Evolutionary conservation across 495 filamentous ascomycete genomes (phyloP), one percentile per base, ranked within the genome.

Genomic region (Pyrenula aspistea): DNA sequence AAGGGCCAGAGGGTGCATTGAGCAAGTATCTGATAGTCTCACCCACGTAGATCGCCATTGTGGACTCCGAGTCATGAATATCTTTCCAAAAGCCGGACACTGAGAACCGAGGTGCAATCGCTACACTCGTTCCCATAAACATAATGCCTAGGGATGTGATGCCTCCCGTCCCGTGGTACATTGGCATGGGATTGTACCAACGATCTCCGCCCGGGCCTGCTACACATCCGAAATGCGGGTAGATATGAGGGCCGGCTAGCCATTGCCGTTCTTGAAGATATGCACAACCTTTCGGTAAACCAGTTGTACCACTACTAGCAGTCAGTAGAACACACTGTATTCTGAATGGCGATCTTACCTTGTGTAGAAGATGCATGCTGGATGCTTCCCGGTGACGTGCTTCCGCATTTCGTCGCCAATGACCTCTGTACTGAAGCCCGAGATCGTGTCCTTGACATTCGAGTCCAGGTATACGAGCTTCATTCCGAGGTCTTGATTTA

Each of bases 11-110:
- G 0, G 86, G 85, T 11, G 80, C 77, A 0, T 86, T 81, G 15
- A 93, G 78, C 1, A 93, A 76, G 55, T 91, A 93, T 2, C 87
- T 75, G 23, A 86, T 79, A 0, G 84, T 88, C 66, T 93, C 87
- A 60, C 88, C 87, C n/a, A 93, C 88, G 62, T 93, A 93, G 11
- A 86, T 80, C 65, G 91, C 87, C 56, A 79, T 72, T 1, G 85
- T 91, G 2, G 86, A 77, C 15, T 76, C 66, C 0, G 81, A 84
- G 59, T 86, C 84, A 22, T 82, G 79, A 24, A 90, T 69, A 53
- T 93, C 88, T 12, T 70, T 66, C 88, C 88, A 93, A 73, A 93
- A 93, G 15, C 74, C 71, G 0, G 81, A 79, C 1, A 77, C 81
- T 60, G 78, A 83, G 74, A 91, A 93, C 59, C 78, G 83, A 24